Evolutionary conservation across 169 alveolate genomes (phyloP), one percentile per base, ranked within the genome.

Genomic region (Eimeria maxima): DNA sequence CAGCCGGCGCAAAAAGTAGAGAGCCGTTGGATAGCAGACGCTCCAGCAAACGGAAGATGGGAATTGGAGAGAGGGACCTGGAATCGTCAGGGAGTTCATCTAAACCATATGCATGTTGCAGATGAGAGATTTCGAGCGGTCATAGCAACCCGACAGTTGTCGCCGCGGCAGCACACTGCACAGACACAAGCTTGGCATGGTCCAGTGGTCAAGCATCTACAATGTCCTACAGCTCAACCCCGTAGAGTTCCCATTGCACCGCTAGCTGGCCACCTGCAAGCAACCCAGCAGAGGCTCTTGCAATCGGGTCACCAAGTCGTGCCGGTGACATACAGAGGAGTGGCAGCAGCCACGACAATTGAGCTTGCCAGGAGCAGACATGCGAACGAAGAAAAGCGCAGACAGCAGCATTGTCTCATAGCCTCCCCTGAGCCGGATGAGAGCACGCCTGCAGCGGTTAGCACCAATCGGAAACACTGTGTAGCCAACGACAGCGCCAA

Each of bases 271-370:
- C 57, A 65, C 22, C 50, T 86, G 93, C 69, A 60, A 16, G 65
- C 60, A 44, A 47, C 18, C n/a, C 93, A 86, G 55, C 93, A 86
- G 18, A 14, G 45, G 81, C 83, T 42, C 47, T 63, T 60, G 83
- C 93, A 86, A 47, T 24, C 67, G 22, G 65, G 57, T 80, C 80
- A 86, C n/a, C 81, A 57, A 33, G 78, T 86, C 38, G 76, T 86
- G 93, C 93, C 93, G 1, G 69, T 86, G 60, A 86, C 93, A 63
- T 29, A 86, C 60, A 86, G 93, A 44, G 93, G 93, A 20, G 93
- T 86, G n/a, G 93, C 93, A 42, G 93, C 93, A 86, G 93, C 93
- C 47, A 86, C 81, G 63, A 86, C 93, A 18, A 86, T 86, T 47
- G 83, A 86, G 80, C 42, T 86, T 5, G 93, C 80, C 78, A 57